phyloP scores from a whole-genome alignment of 257 asterid genomes.

The Solanum verrucosum region DNA sequence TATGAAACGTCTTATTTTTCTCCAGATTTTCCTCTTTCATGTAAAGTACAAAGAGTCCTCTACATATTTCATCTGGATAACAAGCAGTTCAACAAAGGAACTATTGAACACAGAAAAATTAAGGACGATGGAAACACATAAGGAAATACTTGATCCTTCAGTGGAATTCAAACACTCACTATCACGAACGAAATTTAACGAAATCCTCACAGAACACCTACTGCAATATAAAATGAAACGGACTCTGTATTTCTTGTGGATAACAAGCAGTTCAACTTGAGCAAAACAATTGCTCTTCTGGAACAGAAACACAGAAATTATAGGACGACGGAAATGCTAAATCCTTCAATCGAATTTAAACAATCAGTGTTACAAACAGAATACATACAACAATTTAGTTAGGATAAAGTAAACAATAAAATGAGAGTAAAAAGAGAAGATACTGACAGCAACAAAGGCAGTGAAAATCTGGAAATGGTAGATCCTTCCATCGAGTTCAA shows the following conservation, averaged over 20 bases:
- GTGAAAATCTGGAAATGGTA: neutral
- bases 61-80: neutral
- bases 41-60: neutral
- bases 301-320: neutral
- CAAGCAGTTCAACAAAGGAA: neutral
- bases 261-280: neutral
- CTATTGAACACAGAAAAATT: neutral
- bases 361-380: neutral
- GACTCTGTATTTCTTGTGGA: neutral
- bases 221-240: neutral
- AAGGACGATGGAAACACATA: neutral
- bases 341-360: neutral
- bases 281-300: neutral
- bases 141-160: neutral
- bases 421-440: neutral
- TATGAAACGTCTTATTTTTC: neutral
- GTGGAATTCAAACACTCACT: neutral
- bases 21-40: neutral
- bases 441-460: neutral
- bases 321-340: neutral
- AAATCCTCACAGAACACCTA: neutral
- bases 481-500: neutral
- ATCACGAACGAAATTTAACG: neutral
- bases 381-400: neutral
- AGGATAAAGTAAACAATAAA: neutral